Base-by-base conservation (phyloP, 331 rosid genomes). In the Malus hybrid region DNA sequence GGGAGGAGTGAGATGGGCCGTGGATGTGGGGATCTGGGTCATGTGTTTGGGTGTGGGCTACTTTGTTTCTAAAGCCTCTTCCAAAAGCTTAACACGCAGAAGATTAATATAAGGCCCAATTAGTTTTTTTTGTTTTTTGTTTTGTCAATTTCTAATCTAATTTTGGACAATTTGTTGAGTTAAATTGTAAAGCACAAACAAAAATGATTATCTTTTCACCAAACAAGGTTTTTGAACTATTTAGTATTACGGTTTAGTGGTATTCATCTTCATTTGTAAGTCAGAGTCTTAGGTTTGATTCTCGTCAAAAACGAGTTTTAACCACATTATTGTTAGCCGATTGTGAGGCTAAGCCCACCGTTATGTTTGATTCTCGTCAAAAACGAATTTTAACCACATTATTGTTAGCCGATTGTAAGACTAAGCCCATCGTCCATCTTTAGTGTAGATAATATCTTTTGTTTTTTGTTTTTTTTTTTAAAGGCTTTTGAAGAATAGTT, bases 11-110 rank as follows among this genome's bases (percentile, higher is more conserved):
- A 39, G 80, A 6, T 87, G 87, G 91, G 89, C 85, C 57, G 80
- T 87, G 9, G 87, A 87, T 50, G 59, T 87, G 80, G 91, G 89
- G 1, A 73, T 87, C 50, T 87, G 91, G 91, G 86, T 78, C 70
- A 68, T 85, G 80, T 87, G 89, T 77, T 81, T 87, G 54, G 89
- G 91, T 29, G 87, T 87, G 69, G 89, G 89, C 22, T 64, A 65
- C 71, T 76, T 87, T 66, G 86, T 85, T 20, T 87, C 89, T 4
- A 81, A 71, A 48, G 87, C 87, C 46, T 79, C 85, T 2, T 63
- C 80, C 39, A 85, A 83, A 66, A 44, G 69, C 14, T 27, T 87
- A 67, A 85, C 80, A 31, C 85, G 83, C 10, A 73, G 57, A 73
- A 80, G 75, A 56, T 44, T 80, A 14, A 20, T 82, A 3, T 84